These are phyloP conservation scores for Fusarium mundagurra DNA, from an alignment of 2,329 filamentous ascomycete genomes.

Conservation along the genomic window DNA sequence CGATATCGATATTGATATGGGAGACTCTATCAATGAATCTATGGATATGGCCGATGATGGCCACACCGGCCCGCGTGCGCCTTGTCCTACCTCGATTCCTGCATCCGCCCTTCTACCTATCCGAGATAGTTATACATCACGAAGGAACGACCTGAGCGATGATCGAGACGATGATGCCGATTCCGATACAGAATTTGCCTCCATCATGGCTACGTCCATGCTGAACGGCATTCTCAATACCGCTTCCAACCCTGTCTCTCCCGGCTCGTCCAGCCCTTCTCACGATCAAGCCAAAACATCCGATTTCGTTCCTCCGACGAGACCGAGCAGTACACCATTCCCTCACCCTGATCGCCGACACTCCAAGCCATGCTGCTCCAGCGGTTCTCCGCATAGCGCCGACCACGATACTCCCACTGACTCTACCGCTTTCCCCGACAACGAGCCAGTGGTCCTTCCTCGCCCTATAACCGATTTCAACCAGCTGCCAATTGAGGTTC, in stretches of 20 bases:
- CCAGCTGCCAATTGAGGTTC: slow-evolving; percentile 74
- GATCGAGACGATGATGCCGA: slow-evolving; percentile 29
- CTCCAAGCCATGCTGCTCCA: slow-evolving; percentile 43
- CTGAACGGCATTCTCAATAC: slow-evolving; percentile 50
- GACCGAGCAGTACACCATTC: slow-evolving; percentile 70
- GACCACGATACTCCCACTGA: slow-evolving; percentile 27
- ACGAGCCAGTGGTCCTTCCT: slow-evolving; percentile 27
- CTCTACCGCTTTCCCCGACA: slow-evolving; percentile 26
- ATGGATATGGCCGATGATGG: slow-evolving; percentile 41
- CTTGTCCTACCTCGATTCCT: slow-evolving; percentile 32
- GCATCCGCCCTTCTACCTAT: slow-evolving; percentile 38
- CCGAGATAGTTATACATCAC: slow-evolving; percentile 35
- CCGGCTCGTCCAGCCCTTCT: slow-evolving; percentile 63
- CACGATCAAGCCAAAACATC: slow-evolving; percentile 57
- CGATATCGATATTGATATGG: slow-evolving; percentile 33
- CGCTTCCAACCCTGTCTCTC: slow-evolving; percentile 64
- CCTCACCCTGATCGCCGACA: slow-evolving; percentile 62
- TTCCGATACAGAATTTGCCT: slow-evolving; percentile 48
- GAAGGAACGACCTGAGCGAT: slow-evolving; percentile 27
- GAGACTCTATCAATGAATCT: slow-evolving; percentile 38
- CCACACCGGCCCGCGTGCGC: slow-evolving; percentile 22
- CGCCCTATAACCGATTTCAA: slow-evolving; percentile 51
- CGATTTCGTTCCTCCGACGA: slow-evolving; percentile 49
- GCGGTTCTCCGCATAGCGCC: slow-evolving; percentile 36
- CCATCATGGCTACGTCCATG: slow-evolving; percentile 52